Evolutionary conservation across 1,284 basidiomycete species (phyloP).

Genomic region (Ganoderma leucocontextum): DNA sequence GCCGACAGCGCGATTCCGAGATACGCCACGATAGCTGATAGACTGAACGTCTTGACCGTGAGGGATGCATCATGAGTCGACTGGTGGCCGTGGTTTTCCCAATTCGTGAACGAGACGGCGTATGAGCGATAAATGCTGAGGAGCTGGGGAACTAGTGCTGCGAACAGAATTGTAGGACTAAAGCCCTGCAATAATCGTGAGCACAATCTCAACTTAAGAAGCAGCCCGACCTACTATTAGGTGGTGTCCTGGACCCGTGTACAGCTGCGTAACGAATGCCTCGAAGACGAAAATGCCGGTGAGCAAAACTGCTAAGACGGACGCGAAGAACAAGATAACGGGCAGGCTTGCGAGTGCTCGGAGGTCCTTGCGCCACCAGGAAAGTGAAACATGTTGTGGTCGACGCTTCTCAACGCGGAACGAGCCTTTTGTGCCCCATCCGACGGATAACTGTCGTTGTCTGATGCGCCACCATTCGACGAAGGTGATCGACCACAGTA

Average conservation of each 20-base stretch:
- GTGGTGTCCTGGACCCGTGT: conserved; percentile 86
- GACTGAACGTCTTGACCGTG: conserved; percentile 91
- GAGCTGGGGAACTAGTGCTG: conserved; percentile 84
- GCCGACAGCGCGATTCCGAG: conserved; percentile 86
- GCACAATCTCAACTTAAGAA: conserved; percentile 8
- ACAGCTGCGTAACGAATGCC: conserved; percentile 86
- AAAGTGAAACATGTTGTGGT: conserved; percentile 67
- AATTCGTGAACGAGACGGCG: conserved; percentile 79
- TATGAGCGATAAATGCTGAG: conserved; percentile 81
- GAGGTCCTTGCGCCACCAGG: conserved; percentile 83
- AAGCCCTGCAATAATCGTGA: conserved; percentile 60
- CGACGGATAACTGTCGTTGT: conserved; percentile 81
- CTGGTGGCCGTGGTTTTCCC: conserved; percentile 92
- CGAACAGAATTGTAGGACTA: conserved; percentile 87
- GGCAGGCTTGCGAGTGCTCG: conserved; percentile 82
- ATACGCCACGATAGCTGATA: conserved; percentile 91
- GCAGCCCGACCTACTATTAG: conserved; percentile 64
- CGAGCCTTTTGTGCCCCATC: conserved; percentile 82
- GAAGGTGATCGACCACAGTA: conserved; percentile 86
- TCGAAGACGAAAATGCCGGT: conserved; percentile 88
- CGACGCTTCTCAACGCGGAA: conserved; percentile 82
- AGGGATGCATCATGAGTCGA: conserved; percentile 82
- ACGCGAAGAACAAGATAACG: conserved; percentile 81
- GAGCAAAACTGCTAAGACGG: conserved; percentile 72
- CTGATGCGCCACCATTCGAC: conserved; percentile 90